Evolutionary conservation across 2,329 filamentous ascomycete genomes (phyloP), one percentile per base, ranked within the genome.

Genomic region (Pseudocercospora macadamiae): DNA sequence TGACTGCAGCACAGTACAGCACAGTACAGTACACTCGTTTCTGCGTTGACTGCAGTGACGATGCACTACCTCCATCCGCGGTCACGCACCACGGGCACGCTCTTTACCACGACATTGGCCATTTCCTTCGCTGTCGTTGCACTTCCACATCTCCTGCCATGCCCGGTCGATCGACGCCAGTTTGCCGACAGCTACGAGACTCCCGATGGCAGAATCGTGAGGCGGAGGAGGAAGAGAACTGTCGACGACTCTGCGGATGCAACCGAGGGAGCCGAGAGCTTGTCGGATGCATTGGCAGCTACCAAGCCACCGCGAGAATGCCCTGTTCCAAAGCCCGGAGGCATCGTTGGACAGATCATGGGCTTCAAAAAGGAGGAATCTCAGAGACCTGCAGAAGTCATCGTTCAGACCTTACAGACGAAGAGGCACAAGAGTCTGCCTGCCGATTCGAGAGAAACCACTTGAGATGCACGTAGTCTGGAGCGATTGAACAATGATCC

Each of bases 61-160:
- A 71, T 71, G 69, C 69, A 71, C 58, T 64, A 93, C 77, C 87
- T 99, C 39, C 95, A 99, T 76, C 95, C 95, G 30, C 88, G 93
- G 75, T 97, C 93, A 67, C 88, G 91, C 70, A 90, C 91, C 79
- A 99, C 95, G 68, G 93, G 90, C 57, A 95, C 92, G 45, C 88
- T 99, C 61, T 99, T 99, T 79, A 92, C 91, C 51, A 91, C 89
- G n/a, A 97, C 93, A 1, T 84, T 97, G 55, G 83, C 90, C 63
- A 87, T 92, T 28, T 95, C 90, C 67, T 96, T 99, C 75, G 84
- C 96, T 64, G 93, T 99, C 62, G 95, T 99, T 54, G 91, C 86
- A 26, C 81, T 96, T 44, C 95, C 95, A 19, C 95, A 99, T 74
- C 73, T 96, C 26, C 84, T 99, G 16, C 95, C 95, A 1, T 99